Conservation (phyloP, 495 filamentous ascomycete genomes). For the Xylaria venustula region DNA sequence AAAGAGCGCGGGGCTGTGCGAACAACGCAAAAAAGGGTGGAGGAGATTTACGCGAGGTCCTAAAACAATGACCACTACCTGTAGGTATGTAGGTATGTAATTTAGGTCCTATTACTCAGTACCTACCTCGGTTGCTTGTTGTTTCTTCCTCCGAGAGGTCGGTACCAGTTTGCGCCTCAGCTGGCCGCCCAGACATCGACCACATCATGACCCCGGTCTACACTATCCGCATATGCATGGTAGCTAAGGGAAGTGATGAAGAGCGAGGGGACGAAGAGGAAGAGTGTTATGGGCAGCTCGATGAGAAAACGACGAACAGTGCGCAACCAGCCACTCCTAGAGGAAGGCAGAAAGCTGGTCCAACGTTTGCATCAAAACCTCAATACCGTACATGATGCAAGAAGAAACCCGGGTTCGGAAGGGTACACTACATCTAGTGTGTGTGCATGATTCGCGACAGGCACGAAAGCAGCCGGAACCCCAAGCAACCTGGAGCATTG, state of each 20-base stretch:
- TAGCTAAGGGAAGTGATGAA: neutral
- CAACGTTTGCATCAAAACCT: neutral
- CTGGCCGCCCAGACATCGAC: neutral
- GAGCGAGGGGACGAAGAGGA: too few species aligned
- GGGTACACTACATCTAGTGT: neutral
- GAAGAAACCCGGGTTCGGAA: conserved; percentile 10
- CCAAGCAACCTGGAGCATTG: neutral
- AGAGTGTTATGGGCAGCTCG: too few species aligned
- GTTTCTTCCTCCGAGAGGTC: too few species aligned
- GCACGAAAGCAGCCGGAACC: neutral
- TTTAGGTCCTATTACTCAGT: neutral
- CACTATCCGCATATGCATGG: neutral
- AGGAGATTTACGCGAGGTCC: too few species aligned
- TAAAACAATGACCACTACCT: too few species aligned
- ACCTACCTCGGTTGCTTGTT: neutral
- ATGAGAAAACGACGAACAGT: neutral
- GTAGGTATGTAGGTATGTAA: neutral
- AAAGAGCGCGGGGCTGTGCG: conserved; percentile 1
- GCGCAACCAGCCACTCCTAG: neutral
- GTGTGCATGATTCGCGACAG: neutral
- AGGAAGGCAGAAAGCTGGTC: neutral
- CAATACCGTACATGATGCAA: conserved; percentile 14
- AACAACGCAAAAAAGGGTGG: neutral
- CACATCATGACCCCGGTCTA: neutral
- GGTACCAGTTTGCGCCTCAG: too few species aligned